A percentile compares a stretch with the other conserved stretches of the same genome.
Conservation (phyloP, 176 grass and related monocot genomes). For the Phoenix dactylifera region DNA sequence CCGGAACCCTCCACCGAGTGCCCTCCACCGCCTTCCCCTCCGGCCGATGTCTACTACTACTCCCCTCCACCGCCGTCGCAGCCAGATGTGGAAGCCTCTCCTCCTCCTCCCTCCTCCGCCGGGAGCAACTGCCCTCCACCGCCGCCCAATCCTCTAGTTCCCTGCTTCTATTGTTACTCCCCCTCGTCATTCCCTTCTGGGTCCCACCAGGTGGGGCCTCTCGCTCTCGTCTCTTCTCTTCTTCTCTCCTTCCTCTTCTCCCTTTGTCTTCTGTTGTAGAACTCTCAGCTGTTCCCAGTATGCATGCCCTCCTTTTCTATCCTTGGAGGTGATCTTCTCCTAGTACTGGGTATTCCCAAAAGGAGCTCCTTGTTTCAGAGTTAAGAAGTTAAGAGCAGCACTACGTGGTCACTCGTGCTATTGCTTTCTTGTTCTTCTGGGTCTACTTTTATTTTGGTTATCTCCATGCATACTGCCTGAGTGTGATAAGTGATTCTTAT, state of each 20-base stretch:
- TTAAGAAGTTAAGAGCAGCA: too few species aligned
- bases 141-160: conserved; percentile 81
- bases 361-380: too few species aligned
- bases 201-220: not conserved
- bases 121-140: conserved; percentile 35
- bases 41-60: conserved; percentile 15
- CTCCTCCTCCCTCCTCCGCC: conserved; percentile 18
- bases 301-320: too few species aligned
- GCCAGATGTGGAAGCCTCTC: conserved; percentile 3
- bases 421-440: too few species aligned
- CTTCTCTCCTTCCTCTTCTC: not conserved
- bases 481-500: too few species aligned
- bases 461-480: too few species aligned
- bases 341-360: too few species aligned
- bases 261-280: too few species aligned
- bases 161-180: conserved; percentile 96
- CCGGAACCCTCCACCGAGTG: not conserved
- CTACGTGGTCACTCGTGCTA: too few species aligned
- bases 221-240: not conserved
- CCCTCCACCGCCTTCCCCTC: not conserved
- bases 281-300: not conserved
- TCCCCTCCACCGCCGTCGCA: conserved; percentile 30
- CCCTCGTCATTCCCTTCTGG: conserved; percentile 11
- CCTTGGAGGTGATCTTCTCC: too few species aligned
- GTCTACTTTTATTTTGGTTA: too few species aligned